Conservation (phyloP, 2,329 filamentous ascomycete species). For the Neonectria faginata region DNA sequence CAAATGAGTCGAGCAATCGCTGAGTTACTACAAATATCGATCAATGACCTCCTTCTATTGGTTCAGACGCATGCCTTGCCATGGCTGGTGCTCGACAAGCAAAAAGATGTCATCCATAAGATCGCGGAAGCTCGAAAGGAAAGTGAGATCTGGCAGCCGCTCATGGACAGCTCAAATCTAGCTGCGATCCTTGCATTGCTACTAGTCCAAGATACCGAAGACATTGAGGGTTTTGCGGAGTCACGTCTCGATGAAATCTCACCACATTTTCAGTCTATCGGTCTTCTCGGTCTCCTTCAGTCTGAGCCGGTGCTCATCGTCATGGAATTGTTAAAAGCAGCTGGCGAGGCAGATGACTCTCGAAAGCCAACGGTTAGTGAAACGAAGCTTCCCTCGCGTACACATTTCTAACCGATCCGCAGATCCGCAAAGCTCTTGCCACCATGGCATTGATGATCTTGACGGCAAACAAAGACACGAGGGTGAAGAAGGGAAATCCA, state of each 20-base stretch:
- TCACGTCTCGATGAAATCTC: slow-evolving; percentile 76
- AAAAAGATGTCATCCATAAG: slow-evolving; percentile 80
- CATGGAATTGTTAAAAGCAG: slow-evolving; percentile 83
- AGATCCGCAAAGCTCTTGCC: slow-evolving; percentile 62
- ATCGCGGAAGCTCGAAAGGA: slow-evolving; percentile 84
- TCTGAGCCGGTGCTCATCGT: slow-evolving; percentile 81
- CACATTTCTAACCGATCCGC: slow-evolving; percentile 41
- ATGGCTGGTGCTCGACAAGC: slow-evolving; percentile 83
- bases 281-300: slow-evolving; percentile 76
- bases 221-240: slow-evolving; percentile 75
- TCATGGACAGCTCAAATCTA: slow-evolving; percentile 68
- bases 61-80: slow-evolving; percentile 88
- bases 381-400: not conserved
- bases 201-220: slow-evolving; percentile 66
- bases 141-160: slow-evolving; percentile 67
- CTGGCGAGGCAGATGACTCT: slow-evolving; percentile 74
- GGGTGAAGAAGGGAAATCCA: slow-evolving; percentile 65
- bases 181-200: slow-evolving; percentile 69
- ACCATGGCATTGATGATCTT: slow-evolving; percentile 59
- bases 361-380: slow-evolving; percentile 67
- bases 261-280: slow-evolving; percentile 73
- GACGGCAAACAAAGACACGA: slow-evolving; percentile 54
- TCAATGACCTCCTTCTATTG: slow-evolving; percentile 78
- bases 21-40: slow-evolving; percentile 80
- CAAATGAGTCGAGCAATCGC: slow-evolving; percentile 84